Conservation (phyloP, 257 asterid genomes). For the Agastache rugosa region DNA sequence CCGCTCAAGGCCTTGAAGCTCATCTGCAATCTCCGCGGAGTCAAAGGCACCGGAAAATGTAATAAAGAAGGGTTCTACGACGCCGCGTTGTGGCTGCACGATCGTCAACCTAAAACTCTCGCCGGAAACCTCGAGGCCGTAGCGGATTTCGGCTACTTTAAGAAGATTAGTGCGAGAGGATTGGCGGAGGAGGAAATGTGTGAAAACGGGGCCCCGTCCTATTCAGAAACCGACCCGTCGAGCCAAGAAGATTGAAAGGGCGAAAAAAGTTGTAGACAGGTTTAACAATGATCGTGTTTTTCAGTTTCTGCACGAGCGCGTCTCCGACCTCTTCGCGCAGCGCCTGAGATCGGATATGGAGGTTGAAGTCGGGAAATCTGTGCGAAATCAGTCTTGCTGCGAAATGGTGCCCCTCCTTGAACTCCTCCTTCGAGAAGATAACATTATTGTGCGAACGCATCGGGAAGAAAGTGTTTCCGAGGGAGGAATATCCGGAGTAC, state of each 20-base stretch:
- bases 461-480: conserved; percentile 52
- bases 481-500: conserved; percentile 46
- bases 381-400: conserved; percentile 51
- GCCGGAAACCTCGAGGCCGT: conserved; percentile 43
- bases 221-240: too few species aligned
- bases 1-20: conserved; percentile 54
- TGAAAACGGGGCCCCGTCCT: too few species aligned
- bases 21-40: conserved; percentile 56
- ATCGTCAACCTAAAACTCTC: conserved; percentile 54
- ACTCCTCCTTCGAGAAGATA: conserved; percentile 48
- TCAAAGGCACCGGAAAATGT: conserved; percentile 58
- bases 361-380: conserved; percentile 30
- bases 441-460: conserved; percentile 57
- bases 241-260: conserved; percentile 41
- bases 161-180: too few species aligned
- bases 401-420: conserved; percentile 72
- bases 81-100: conserved; percentile 57
- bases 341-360: conserved; percentile 46
- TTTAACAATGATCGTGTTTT: conserved; percentile 41
- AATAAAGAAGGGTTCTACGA: conserved; percentile 55
- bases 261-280: conserved; percentile 47
- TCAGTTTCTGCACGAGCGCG: conserved; percentile 46
- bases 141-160: conserved; percentile 57
- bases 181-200: too few species aligned
- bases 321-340: conserved; percentile 48